phyloP scores from a whole-genome alignment of 2,329 filamentous ascomycete genomes.

The Talaromyces sp. region DNA sequence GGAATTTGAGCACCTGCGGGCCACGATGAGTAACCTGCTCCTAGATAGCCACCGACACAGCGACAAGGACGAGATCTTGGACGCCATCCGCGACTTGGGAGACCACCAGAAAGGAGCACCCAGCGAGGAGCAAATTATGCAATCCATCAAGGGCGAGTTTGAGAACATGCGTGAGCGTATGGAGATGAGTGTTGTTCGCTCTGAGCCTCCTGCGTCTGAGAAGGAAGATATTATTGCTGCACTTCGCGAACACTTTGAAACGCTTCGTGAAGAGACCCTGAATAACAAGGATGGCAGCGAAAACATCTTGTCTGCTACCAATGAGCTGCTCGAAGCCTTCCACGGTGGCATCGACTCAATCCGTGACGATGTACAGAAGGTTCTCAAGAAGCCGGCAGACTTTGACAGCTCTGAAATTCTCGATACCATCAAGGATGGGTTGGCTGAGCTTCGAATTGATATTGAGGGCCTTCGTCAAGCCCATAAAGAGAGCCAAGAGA shows the following conservation, averaged over 20 bases:
- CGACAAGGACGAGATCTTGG: slow-evolving; percentile 64
- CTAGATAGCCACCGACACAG: slow-evolving; percentile 60
- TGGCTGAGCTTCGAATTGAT: slow-evolving; percentile 74
- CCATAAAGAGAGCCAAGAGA: slow-evolving; percentile 34
- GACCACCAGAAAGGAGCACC: slow-evolving; percentile 31
- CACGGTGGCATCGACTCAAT: slow-evolving; percentile 74
- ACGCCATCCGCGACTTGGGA: slow-evolving; percentile 58
- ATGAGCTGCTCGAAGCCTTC: slow-evolving; percentile 63
- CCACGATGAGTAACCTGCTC: slow-evolving; percentile 72
- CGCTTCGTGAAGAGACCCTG: slow-evolving; percentile 54
- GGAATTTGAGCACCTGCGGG: slow-evolving; percentile 80
- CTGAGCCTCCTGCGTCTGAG: slow-evolving; percentile 41
- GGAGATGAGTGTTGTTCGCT: slow-evolving; percentile 19
- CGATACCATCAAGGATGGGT: slow-evolving; percentile 80
- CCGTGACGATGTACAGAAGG: slow-evolving; percentile 71
- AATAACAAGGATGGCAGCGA: slow-evolving; percentile 60
- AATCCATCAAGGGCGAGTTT: slow-evolving; percentile 61
- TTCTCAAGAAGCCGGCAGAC: slow-evolving; percentile 77
- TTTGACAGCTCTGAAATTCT: slow-evolving; percentile 88
- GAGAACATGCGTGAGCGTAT: slow-evolving; percentile 58
- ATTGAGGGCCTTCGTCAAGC: slow-evolving; percentile 74
- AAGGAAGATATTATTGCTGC: slow-evolving; percentile 66
- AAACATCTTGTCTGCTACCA: slow-evolving; percentile 56
- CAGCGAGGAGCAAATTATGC: slow-evolving; percentile 30
- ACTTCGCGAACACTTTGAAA: slow-evolving; percentile 55